Percentiles rank a stretch among this genome's conserved stretches.
phyloP scores from a whole-genome alignment of 768 basidiomycete genomes.

The Suillus subluteus region DNA sequence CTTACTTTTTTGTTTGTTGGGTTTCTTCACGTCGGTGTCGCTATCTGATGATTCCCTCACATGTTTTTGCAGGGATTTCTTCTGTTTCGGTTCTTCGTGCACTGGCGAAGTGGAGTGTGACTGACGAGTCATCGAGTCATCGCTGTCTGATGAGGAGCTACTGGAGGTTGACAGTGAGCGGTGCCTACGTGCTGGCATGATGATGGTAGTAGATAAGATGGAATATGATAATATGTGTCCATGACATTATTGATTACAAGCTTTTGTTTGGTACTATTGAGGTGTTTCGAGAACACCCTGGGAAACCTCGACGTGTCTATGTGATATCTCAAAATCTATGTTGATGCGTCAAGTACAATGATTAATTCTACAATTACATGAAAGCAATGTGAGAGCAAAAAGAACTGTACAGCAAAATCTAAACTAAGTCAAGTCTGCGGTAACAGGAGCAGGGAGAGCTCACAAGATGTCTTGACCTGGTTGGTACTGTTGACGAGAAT shows the following conservation, averaged over 20 bases:
- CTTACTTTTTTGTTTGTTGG: background rate
- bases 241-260: no score
- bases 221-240: background rate
- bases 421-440: background rate
- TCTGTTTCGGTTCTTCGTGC: background rate
- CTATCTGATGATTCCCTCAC: background rate
- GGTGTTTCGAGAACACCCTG: background rate
- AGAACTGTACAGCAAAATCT: background rate
- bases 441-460: background rate
- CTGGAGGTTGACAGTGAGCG: background rate
- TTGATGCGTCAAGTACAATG: no score
- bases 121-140: background rate
- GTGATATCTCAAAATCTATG: no score
- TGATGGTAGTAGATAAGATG: background rate
- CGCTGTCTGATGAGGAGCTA: background rate
- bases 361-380: background rate
- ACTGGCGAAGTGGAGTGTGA: background rate
- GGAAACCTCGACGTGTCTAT: no score
- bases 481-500: background rate
- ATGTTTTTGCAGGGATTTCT: background rate
- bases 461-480: background rate
- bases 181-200: background rate
- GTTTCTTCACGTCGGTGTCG: background rate
- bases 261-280: background rate
- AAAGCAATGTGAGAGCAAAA: conserved; percentile 1